Percentiles rank a stretch among this genome's conserved stretches.
Evolutionary conservation across 2,329 filamentous ascomycete species (phyloP).

Genomic region (Ilyonectria mors-panacis): DNA sequence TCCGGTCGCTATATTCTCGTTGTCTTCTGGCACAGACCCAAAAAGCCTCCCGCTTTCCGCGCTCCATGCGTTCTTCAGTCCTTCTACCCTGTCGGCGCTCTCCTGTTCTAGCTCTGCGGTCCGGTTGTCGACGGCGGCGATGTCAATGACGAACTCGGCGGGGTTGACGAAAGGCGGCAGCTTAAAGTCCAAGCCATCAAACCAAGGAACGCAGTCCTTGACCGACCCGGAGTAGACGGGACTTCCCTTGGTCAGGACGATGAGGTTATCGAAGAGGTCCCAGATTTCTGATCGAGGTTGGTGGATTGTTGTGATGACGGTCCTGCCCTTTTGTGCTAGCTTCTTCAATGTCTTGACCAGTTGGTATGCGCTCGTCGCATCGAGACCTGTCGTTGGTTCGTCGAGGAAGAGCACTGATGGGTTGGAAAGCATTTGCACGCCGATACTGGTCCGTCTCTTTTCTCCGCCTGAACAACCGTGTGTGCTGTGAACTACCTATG

Average conservation of each 20-base stretch:
- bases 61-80: constrained; percentile 73
- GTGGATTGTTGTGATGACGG: constrained; percentile 82
- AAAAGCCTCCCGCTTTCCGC: constrained; percentile 53
- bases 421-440: constrained; percentile 84
- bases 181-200: constrained; percentile 71
- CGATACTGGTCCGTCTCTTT: constrained; percentile 82
- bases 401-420: constrained; percentile 84
- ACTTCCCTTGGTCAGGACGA: constrained; percentile 77
- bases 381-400: constrained; percentile 83
- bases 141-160: constrained; percentile 82
- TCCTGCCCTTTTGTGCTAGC: constrained; percentile 77
- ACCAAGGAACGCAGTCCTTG: constrained; percentile 74
- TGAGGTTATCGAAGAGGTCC: constrained; percentile 80
- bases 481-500: constrained; percentile 79
- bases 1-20: constrained; percentile 23
- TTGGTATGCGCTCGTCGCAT: constrained; percentile 83
- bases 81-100: constrained; percentile 72
- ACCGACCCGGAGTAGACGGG: constrained; percentile 77
- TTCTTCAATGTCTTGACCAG: constrained; percentile 79
- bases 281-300: constrained; percentile 86
- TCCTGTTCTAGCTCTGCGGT: constrained; percentile 75
- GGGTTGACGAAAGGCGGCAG: constrained; percentile 83
- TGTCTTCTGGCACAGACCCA: constrained; percentile 27
- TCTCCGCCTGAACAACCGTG: constrained; percentile 86
- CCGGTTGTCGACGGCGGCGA: constrained; percentile 81